These are phyloP conservation scores for Suillus spraguei DNA, from an alignment of 768 basidiomycete species.

Conservation along the genomic window DNA sequence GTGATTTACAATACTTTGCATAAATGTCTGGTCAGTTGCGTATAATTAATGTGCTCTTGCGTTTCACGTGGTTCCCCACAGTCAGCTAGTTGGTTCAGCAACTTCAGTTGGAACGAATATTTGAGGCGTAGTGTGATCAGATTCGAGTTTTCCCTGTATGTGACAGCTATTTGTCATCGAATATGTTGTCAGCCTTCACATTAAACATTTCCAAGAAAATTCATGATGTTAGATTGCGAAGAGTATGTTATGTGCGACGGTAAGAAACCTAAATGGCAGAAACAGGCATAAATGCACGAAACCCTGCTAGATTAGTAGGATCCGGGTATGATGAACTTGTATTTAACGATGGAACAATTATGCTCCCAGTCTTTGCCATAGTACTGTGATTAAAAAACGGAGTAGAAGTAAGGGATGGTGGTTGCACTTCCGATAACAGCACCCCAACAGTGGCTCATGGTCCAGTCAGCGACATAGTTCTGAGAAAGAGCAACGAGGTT, in stretches of 20 bases:
- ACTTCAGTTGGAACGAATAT: too few species aligned
- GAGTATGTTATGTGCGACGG: background rate
- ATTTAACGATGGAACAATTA: conserved; percentile 86
- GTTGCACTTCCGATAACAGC: conserved; percentile 72
- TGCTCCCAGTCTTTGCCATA: conserved; percentile 96
- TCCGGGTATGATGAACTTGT: conserved; percentile 89
- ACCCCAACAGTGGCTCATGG: conserved; percentile 85
- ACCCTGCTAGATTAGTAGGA: conserved; percentile 58
- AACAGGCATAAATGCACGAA: conserved; percentile 13
- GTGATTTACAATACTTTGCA: too few species aligned
- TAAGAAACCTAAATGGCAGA: background rate
- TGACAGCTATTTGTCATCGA: background rate
- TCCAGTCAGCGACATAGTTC: conserved; percentile 96
- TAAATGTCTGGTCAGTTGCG: too few species aligned
- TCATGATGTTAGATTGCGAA: background rate
- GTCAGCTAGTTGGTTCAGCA: too few species aligned
- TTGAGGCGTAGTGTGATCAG: too few species aligned
- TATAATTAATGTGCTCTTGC: too few species aligned
- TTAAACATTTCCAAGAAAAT: background rate
- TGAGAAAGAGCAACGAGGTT: conserved; percentile 27
- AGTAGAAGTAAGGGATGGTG: conserved; percentile 95
- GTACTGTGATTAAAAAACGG: conserved; percentile 93
- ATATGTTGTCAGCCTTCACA: background rate
- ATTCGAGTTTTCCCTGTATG: background rate
- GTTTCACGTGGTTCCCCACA: too few species aligned